Evolutionary conservation across 2,329 filamentous ascomycete species (phyloP).

Genomic region (Monilinia polystroma): DNA sequence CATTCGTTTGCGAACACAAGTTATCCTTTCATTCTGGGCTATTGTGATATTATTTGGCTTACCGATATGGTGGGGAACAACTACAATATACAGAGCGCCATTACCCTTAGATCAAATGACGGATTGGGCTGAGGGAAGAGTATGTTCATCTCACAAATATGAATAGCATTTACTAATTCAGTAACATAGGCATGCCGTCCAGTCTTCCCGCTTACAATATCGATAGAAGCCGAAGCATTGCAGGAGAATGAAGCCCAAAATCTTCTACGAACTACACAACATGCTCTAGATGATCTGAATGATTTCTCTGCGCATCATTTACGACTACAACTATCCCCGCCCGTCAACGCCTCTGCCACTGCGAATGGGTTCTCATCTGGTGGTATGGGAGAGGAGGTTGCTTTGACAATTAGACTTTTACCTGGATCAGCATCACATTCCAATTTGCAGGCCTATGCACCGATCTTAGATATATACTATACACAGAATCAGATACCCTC

Average conservation of each 20-base stretch:
- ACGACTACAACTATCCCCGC: constrained; percentile 63
- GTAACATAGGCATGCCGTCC: constrained; percentile 72
- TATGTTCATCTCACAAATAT: constrained; percentile 43
- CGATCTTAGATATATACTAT: constrained; percentile 76
- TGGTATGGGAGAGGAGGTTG: constrained; percentile 50
- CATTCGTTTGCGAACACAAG: constrained; percentile 65
- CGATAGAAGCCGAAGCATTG: constrained; percentile 67
- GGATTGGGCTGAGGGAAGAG: constrained; percentile 87
- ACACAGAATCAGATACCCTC: constrained; percentile 66
- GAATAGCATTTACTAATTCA: constrained; percentile 25
- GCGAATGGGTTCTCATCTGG: constrained; percentile 38
- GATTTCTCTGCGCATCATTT: constrained; percentile 84
- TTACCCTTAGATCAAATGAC: constrained; percentile 85
- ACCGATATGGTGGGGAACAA: constrained; percentile 95
- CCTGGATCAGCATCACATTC: constrained; percentile 61
- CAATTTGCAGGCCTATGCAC: constrained; percentile 65
- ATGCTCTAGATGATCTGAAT: constrained; percentile 81
- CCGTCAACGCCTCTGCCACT: constrained; percentile 29
- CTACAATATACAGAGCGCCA: constrained; percentile 82
- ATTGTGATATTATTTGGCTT: constrained; percentile 80
- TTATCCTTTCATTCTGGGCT: constrained; percentile 88
- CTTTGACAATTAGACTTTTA: constrained; percentile 69
- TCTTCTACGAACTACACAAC: constrained; percentile 77
- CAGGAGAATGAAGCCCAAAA: constrained; percentile 66
- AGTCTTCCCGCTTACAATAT: constrained; percentile 82